A percentile compares a stretch with the other conserved stretches of the same genome.
Evolutionary conservation across 331 rosid species (phyloP).

Genomic region (Ulmus americana): DNA sequence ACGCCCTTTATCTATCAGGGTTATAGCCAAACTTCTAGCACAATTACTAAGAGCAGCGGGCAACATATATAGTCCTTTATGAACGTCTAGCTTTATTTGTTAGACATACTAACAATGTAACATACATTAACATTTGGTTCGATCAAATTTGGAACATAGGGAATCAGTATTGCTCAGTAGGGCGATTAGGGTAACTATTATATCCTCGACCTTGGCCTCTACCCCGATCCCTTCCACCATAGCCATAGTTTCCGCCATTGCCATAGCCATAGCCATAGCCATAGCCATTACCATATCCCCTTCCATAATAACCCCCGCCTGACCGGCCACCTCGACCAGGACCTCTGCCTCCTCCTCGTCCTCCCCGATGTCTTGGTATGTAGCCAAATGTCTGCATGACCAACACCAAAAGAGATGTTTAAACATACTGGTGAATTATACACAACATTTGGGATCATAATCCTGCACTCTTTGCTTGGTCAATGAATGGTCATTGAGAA

Average conservation of each 20-base stretch:
- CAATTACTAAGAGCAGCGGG: neutral
- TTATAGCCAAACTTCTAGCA: too few relatives aligned
- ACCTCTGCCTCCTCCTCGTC: constrained; percentile 39
- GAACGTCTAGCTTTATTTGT: neutral
- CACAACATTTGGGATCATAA: neutral
- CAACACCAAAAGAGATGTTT: neutral
- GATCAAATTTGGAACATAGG: neutral
- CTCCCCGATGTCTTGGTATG: constrained; percentile 45
- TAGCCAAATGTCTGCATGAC: constrained; percentile 66
- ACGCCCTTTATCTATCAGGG: too few relatives aligned
- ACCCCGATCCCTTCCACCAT: constrained; percentile 43
- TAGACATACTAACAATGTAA: neutral
- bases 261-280: constrained; percentile 7
- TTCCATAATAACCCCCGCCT: constrained; percentile 51
- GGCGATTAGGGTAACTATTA: constrained; percentile 5
- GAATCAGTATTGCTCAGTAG: constrained; percentile 10
- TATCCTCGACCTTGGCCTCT: too few relatives aligned
- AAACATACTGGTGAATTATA: too few relatives aligned
- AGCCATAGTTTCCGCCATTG: constrained; percentile 20
- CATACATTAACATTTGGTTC: neutral
- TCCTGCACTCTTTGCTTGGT: neutral
- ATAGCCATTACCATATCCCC: constrained; percentile 34
- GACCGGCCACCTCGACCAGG: constrained; percentile 41
- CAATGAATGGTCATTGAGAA: neutral
- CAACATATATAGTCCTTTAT: neutral